phyloP scores from a whole-genome alignment of 2,329 filamentous ascomycete species.

The Aspergillus fumigatus region DNA sequence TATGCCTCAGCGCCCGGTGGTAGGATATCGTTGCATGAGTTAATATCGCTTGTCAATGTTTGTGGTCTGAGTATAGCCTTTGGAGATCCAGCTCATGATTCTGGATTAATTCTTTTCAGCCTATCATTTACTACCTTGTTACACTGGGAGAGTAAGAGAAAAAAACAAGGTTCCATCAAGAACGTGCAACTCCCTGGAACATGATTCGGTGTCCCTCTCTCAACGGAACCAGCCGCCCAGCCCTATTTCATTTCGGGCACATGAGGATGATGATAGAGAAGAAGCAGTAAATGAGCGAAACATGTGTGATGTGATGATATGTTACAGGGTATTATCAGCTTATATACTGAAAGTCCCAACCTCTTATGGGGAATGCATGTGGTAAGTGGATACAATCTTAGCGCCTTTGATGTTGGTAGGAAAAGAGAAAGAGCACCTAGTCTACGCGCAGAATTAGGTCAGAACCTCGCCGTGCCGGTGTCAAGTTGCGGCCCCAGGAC shows the following conservation, averaged over 20 bases:
- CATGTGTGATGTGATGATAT: background rate
- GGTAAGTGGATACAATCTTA: background rate
- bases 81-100: too few relatives aligned
- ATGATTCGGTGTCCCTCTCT: too few relatives aligned
- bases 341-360: background rate
- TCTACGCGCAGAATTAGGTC: slow-evolving; percentile 32
- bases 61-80: too few relatives aligned
- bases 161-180: too few relatives aligned
- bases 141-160: too few relatives aligned
- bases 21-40: too few relatives aligned
- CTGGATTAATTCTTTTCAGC: too few relatives aligned
- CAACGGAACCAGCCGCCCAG: background rate
- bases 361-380: background rate
- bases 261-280: background rate
- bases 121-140: too few relatives aligned
- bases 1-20: too few relatives aligned
- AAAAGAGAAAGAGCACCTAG: slow-evolving; percentile 7
- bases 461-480: slow-evolving; percentile 25
- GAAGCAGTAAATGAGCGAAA: background rate
- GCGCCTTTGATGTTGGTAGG: background rate
- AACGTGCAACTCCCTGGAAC: too few relatives aligned
- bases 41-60: too few relatives aligned
- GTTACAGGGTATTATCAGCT: background rate
- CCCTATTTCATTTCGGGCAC: background rate
- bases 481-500: slow-evolving; percentile 26